phyloP scores from a whole-genome alignment of 306 rosid genomes.

The Luffa acutangula region DNA sequence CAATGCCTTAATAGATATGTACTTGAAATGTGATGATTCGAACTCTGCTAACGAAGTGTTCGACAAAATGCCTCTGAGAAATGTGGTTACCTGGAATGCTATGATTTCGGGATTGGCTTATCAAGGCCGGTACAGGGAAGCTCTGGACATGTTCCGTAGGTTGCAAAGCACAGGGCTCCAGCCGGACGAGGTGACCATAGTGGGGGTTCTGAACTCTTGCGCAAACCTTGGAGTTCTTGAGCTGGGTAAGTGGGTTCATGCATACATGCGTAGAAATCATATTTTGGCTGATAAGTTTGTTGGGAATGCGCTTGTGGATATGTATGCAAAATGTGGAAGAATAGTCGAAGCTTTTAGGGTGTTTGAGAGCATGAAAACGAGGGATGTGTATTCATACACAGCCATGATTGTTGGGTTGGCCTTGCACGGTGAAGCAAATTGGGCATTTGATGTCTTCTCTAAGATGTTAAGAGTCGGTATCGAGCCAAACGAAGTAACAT shows the following conservation, averaged over 20 bases:
- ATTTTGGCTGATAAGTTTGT: constrained; percentile 25
- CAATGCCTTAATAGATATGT: constrained; percentile 34
- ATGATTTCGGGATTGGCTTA: constrained; percentile 27
- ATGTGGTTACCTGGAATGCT: constrained; percentile 30
- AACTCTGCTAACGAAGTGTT: constrained; percentile 12
- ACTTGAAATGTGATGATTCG: constrained; percentile 23
- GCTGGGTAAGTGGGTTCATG: constrained; percentile 36
- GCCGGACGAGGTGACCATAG: constrained; percentile 31
- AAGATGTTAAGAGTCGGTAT: constrained; percentile 20
- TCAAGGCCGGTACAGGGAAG: constrained; percentile 25
- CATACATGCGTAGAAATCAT: constrained; percentile 18
- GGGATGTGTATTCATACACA: constrained; percentile 30
- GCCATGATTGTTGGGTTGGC: constrained; percentile 32
- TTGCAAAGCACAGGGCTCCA: constrained; percentile 24
- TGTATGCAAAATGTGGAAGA: constrained; percentile 39
- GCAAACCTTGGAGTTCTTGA: constrained; percentile 33
- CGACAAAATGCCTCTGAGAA: constrained; percentile 17
- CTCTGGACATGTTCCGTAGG: constrained; percentile 17
- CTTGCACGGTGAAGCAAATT: constrained; percentile 26
- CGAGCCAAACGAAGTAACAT: constrained; percentile 33
- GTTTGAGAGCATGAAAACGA: constrained; percentile 21
- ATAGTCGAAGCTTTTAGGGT: constrained; percentile 23
- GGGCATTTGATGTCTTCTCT: constrained; percentile 21
- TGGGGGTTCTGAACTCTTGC: constrained; percentile 25
- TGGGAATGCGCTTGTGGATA: constrained; percentile 34